Percentiles rank a stretch among this genome's conserved stretches.
These are phyloP conservation scores for Beta lomatogona DNA, from an alignment of 179 eudicot species.

Conservation along the genomic window DNA sequence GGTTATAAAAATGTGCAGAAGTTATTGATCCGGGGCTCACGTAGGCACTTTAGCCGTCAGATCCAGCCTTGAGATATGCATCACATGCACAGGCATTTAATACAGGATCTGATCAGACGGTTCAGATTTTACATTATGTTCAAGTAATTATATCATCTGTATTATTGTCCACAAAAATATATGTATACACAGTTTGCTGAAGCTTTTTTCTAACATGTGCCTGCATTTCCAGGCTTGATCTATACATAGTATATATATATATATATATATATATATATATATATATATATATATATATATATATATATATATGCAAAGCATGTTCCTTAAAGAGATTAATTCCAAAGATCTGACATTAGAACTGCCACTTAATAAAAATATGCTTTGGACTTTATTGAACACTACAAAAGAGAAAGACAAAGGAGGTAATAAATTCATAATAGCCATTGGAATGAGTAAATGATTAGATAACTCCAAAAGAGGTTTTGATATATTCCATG, in stretches of 20 bases:
- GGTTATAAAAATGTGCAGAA: background rate
- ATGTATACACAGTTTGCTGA: background rate
- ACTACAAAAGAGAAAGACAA: constrained; percentile 35
- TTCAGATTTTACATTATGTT: background rate
- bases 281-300: constrained; percentile 8
- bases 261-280: constrained; percentile 8
- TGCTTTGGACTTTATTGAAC: constrained; percentile 28
- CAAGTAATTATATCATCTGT: background rate
- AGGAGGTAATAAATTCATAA: background rate
- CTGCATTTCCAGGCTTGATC: constrained; percentile 14
- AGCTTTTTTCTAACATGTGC: constrained; percentile 27
- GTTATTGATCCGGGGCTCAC: background rate
- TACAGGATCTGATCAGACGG: background rate
- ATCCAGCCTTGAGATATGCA: background rate
- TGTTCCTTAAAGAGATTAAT: constrained; percentile 18
- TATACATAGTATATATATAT: background rate
- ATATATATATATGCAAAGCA: constrained; percentile 15
- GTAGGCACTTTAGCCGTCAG: background rate
- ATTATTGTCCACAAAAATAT: background rate
- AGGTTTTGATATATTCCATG: background rate
- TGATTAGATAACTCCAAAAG: constrained; percentile 2
- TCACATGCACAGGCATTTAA: background rate
- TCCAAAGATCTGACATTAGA: constrained; percentile 15
- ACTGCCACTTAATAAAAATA: constrained; percentile 14
- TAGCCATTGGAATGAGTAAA: background rate